Evolutionary conservation across 1,139 yeast genomes (phyloP), one percentile per base, ranked within the genome.

Genomic region (Suhomyces coccinellae): DNA sequence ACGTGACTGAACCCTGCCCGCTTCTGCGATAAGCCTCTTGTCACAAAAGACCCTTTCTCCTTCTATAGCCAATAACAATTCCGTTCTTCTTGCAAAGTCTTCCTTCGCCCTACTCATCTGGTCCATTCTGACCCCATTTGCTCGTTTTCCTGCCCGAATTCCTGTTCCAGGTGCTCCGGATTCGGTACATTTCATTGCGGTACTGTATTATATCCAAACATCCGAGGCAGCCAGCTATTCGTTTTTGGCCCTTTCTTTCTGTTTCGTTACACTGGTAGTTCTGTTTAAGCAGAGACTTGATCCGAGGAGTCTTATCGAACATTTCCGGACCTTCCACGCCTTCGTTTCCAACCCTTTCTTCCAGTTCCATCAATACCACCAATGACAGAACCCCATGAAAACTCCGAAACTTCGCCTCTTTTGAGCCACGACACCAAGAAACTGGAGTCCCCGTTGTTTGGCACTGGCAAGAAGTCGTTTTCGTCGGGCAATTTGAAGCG

Each of bases 401-500:
- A 26, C 29, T 32, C 36, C 4, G 38, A 38, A 12, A 32, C 24
- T 8, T 22, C 36, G 3, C 45, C 39, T 7, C 41, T 38, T 22
- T 22, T 37, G 6, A 20, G 26, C 20, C 17, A 27, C 13, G 38
- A 22, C 10, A 14, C 28, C 28, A 26, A 27, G 28, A 29, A 16
- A 3, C 28, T 33, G 15, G 31, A 26, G 3, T n/a, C 37, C 31
- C 26, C 30, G 33, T 20, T 29, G 33, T 33, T 24, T 16, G 37
- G 35, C 29, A 39, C 38, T 13, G 13, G 36, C n/a, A 37, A 36
- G 14, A 43, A 43, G 28, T 45, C 48, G 24, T 29, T 16, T 22
- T 38, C 43, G 6, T 45, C 45, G 2, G 35, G 45, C 20, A 41
- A 40, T 17, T 30, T 40, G 22, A 28, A 40, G 15, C 36, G 40